A percentile compares a stretch with the other conserved stretches of the same genome.
Conservation (phyloP, 2,329 filamentous ascomycete species). For the Neofusicoccum umdonicola region DNA sequence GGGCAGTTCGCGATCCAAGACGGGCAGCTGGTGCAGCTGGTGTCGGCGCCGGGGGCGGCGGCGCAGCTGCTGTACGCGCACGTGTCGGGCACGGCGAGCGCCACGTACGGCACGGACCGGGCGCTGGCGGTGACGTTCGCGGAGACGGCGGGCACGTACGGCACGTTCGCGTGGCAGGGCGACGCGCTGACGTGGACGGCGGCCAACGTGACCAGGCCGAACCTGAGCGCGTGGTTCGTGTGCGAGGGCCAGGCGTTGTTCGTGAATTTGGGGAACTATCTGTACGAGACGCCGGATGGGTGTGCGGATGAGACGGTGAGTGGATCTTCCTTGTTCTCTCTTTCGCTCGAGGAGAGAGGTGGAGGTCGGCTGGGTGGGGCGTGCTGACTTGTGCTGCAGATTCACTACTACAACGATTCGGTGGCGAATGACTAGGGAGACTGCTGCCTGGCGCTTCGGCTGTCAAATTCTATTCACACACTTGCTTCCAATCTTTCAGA, state of each 20-base stretch:
- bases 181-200: conserved; percentile 57
- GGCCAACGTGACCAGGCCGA: conserved; percentile 51
- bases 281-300: conserved; percentile 56
- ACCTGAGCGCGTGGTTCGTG: conserved; percentile 59
- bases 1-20: conserved; percentile 56
- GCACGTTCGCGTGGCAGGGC: conserved; percentile 57
- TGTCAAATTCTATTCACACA: no score
- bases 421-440: conserved; percentile 27
- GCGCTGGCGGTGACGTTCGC: conserved; percentile 53
- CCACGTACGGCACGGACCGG: conserved; percentile 26
- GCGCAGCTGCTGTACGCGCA: conserved; percentile 35
- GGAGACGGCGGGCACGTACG: conserved; percentile 52
- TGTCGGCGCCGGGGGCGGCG: conserved; percentile 46
- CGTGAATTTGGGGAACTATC: conserved; percentile 60
- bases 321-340: not conserved
- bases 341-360: no score
- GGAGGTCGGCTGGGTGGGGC: no score
- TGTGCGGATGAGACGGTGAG: conserved; percentile 56
- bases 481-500: no score
- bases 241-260: conserved; percentile 53
- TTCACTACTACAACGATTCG: conserved; percentile 40
- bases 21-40: conserved; percentile 57
- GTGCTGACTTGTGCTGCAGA: conserved; percentile 18
- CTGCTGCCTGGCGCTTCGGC: no score
- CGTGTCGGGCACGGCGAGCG: conserved; percentile 25